phyloP scores from a whole-genome alignment of 768 basidiomycete genomes.

The Phlebiopsis gigantea region DNA sequence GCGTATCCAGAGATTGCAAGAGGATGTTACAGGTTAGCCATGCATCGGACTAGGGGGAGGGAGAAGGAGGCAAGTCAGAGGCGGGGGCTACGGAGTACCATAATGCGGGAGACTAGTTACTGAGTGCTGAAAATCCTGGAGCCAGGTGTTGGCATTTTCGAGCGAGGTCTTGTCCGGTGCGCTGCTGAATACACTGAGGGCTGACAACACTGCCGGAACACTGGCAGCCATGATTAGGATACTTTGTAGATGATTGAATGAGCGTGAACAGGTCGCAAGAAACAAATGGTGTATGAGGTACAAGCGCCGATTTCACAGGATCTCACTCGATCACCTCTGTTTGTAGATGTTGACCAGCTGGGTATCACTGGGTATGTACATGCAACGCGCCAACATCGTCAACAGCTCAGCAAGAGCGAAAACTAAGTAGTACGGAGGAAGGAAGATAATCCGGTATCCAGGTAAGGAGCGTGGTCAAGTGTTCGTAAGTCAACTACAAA shows the following conservation, averaged over 20 bases:
- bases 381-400: conserved; percentile 21
- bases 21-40: conserved; percentile 95
- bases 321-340: conserved; percentile 16
- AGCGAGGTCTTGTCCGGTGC: conserved; percentile 81
- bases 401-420: conserved; percentile 18
- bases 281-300: background rate
- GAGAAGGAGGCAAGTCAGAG: conserved; percentile 61
- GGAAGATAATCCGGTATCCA: conserved; percentile 26
- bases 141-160: conserved; percentile 88
- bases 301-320: conserved; percentile 8
- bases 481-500: conserved; percentile 34
- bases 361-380: conserved; percentile 26
- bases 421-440: conserved; percentile 21
- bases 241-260: conserved; percentile 2
- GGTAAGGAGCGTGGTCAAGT: conserved; percentile 39
- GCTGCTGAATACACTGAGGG: conserved; percentile 72
- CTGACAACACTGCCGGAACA: conserved; percentile 68
- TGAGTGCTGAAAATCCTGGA: conserved; percentile 98
- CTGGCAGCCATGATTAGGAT: conserved; percentile 26
- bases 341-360: conserved; percentile 26
- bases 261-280: background rate
- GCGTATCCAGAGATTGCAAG: conserved; percentile 74
- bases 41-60: conserved; percentile 84
- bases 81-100: conserved; percentile 49
- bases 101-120: conserved; percentile 86